These are phyloP conservation scores for Epichloe hybrida DNA, from an alignment of 2,329 filamentous ascomycete species.

Conservation along the genomic window DNA sequence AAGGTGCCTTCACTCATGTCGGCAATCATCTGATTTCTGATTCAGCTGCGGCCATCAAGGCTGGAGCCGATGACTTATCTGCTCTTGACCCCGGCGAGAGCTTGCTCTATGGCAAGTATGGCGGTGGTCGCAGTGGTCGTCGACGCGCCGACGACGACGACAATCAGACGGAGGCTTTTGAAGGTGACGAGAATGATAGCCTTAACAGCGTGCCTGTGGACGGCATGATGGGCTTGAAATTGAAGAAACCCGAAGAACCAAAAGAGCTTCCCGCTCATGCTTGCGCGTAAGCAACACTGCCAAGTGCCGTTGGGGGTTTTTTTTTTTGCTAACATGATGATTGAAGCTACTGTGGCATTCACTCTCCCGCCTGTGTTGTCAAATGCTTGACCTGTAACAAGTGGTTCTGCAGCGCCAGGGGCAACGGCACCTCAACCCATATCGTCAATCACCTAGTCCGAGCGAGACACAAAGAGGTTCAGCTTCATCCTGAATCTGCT, in stretches of 20 bases:
- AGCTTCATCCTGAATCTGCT: constrained; percentile 83
- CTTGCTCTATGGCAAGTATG: constrained; percentile 59
- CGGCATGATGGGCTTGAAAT: constrained; percentile 51
- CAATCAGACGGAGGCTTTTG: constrained; percentile 70
- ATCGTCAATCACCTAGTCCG: constrained; percentile 97
- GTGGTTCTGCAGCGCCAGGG: constrained; percentile 97
- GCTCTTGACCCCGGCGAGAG: constrained; percentile 66
- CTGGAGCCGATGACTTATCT: constrained; percentile 61
- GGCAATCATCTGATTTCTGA: constrained; percentile 78
- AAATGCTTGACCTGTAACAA: constrained; percentile 94
- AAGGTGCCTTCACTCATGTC: constrained; percentile 78
- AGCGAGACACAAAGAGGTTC: constrained; percentile 95
- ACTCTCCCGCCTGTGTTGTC: constrained; percentile 88
- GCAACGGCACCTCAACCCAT: constrained; percentile 91
- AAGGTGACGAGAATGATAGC: constrained; percentile 67
- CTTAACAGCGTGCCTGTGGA: constrained; percentile 71
- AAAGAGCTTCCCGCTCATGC: constrained; percentile 88
- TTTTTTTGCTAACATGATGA: neutral
- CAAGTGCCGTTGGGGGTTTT: neutral
- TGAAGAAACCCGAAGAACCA: constrained; percentile 56
- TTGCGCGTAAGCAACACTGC: constrained; percentile 58
- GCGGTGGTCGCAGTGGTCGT: constrained; percentile 40
- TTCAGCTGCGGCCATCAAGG: constrained; percentile 76
- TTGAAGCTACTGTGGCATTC: constrained; percentile 83
- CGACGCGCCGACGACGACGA: constrained; percentile 79